These are phyloP conservation scores for Ascochyta koolunga DNA, from an alignment of 2,329 filamentous ascomycete species.

Conservation along the genomic window DNA sequence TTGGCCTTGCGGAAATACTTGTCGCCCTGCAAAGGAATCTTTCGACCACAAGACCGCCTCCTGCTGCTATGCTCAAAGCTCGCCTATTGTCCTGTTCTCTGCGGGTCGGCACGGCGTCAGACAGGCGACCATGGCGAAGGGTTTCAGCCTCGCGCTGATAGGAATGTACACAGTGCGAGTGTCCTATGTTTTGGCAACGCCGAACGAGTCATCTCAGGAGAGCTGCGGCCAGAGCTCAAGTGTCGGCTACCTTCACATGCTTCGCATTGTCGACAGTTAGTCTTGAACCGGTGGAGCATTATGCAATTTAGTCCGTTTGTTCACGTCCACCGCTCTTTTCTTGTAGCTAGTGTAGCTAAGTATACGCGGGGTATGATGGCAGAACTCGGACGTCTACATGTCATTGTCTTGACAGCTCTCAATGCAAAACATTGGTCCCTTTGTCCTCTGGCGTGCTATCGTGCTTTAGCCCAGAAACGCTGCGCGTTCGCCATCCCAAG, in stretches of 20 bases:
- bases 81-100: not conserved
- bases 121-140: not conserved
- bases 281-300: constrained; percentile 6
- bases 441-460: constrained; percentile 7
- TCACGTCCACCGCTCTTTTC: constrained; percentile 5
- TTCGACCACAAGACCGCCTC: not conserved
- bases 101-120: not conserved
- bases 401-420: constrained; percentile 19
- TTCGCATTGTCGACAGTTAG: not conserved
- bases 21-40: constrained; percentile 6
- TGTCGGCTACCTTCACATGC: not conserved
- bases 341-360: not conserved
- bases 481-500: constrained; percentile 24
- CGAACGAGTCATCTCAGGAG: not conserved
- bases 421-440: not conserved
- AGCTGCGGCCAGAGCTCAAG: not conserved
- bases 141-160: constrained; percentile 4
- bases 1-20: constrained; percentile 4
- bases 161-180: not conserved
- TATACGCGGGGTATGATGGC: constrained; percentile 15
- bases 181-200: not conserved
- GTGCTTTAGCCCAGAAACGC: constrained; percentile 15
- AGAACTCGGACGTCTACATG: constrained; percentile 2
- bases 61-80: not conserved
- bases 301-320: constrained; percentile 1